Base-by-base conservation (phyloP, 1,284 basidiomycete species). In the Psilocybe mexicana region DNA sequence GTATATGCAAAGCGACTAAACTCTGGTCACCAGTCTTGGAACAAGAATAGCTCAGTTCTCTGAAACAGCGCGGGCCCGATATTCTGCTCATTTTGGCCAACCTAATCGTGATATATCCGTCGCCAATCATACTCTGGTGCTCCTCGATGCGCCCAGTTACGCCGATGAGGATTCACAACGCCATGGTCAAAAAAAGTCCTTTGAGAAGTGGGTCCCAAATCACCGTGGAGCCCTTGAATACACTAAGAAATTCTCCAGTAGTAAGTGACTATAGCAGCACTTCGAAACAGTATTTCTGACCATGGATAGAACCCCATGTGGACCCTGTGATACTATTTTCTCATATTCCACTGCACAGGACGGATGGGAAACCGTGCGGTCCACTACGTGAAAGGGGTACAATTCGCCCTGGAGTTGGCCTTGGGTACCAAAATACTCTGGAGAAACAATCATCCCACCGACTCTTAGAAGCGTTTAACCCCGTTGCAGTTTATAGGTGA, bases 351-450 rank as follows among this genome's bases (percentile, higher is more conserved):
- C 80, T 96, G 2, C 83, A 84, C 42, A 80, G 94, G 43, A 85
- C 87, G 3, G 87, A 87, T 61, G 80, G 78, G 7, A 82, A 84
- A 4, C 70, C 71, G 1, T 96, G 94, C 69, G 94, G 94, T 1
- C 86, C 87, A 0, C 69, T 87, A 35, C 80, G 94, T 54, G 94
- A 96, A 72, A 79, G 76, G 44, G 89, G 90, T 1, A 78, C 84
- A 1, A 90, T 96, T 62, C 79, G 79, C 18, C 84, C 90, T 61
- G 93, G 93, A 2, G 82, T 83, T 18, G 94, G 94, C 0, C 76
- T 83, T 48, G 93, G 93, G 2, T 97, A 95, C 69, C 88, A 96
- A 71, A 96, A 94, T 63, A 84, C 86, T 35, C 78, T 96, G 23
- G 86, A 87, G 38, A 84, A 87, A 58, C 83, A 87, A 46, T 86